Base-by-base conservation (phyloP, 768 basidiomycete species). In the Calocybe cyanea region DNA sequence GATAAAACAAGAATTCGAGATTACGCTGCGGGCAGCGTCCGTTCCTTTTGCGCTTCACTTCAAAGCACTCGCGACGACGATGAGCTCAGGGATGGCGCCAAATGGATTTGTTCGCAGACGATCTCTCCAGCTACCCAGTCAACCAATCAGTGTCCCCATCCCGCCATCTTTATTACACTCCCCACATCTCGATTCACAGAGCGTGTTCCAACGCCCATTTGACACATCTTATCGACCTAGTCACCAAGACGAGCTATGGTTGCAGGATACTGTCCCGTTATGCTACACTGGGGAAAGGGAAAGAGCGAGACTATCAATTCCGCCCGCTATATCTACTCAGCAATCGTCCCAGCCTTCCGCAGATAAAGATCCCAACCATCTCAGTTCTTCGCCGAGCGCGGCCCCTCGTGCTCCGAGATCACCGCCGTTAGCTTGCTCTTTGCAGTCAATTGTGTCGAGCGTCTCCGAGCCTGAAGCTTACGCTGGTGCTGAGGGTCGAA, bases 231-330 rank as follows among this genome's bases (percentile, higher is more conserved):
- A 54, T 31, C 55, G 64, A 8, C 77, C 78, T 14, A 74, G 69
- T 39, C 68, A 73, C 38, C 71, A 69, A 54, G 77, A 81, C 49
- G 76, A 83, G 53, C 66, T 67, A 50, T 84, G 82, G 82, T 65
- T 84, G 43, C 71, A 77, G 61, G 82, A 84, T 66, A 83, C 80
- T 53, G 67, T 83, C 1, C 81, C 82, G 7, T 33, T 75, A 15
- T 56, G 35, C 36, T 56, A 50, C 18, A 38, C 51, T 38, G 14
- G 24, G 30, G 23, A 11, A 25, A 46, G 21, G 41, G 50, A 45
- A 28, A 37, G 20, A 32, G 52, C 35, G 10, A 45, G 40, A 13
- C 24, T 46, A 11, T 50, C 49, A 8, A 41, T 45, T 19, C 18
- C 51, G 25, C 36, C 17, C 23, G 14, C 4, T 15, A n/a, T 21